Evolutionary conservation across 306 rosid genomes (phyloP).

Genomic region (apple (Malus domestica)): DNA sequence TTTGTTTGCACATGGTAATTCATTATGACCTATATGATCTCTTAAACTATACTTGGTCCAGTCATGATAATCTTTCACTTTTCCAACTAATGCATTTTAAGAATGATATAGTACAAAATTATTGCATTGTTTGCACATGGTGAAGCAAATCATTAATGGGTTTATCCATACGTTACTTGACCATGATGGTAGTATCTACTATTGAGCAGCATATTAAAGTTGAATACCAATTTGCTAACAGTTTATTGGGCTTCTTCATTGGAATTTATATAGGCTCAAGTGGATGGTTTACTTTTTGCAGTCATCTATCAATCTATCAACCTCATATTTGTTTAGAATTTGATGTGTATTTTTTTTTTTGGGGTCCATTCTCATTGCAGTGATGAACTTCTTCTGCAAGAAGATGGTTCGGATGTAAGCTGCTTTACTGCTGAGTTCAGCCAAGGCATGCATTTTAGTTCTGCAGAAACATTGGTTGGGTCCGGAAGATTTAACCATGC

Average conservation of each 20-base stretch:
- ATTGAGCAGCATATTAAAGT: background rate
- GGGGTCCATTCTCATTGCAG: conserved; percentile 39
- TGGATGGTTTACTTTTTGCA: background rate
- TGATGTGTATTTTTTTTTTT: background rate
- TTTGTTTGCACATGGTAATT: background rate
- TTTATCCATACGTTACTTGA: background rate
- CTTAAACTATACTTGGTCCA: background rate
- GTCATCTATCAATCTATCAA: too few species aligned
- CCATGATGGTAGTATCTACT: background rate
- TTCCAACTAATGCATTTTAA: background rate
- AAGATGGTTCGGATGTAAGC: conserved; percentile 61
- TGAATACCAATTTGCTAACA: background rate
- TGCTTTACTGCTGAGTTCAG: conserved; percentile 50
- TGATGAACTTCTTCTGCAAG: conserved; percentile 96
- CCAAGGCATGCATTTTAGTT: conserved; percentile 61
- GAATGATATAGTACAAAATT: background rate
- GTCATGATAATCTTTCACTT: background rate
- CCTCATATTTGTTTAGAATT: background rate
- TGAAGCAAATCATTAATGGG: background rate
- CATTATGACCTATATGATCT: background rate
- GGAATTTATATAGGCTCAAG: background rate
- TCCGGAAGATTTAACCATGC: conserved; percentile 45
- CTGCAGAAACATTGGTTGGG: conserved; percentile 59
- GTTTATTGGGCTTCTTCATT: background rate
- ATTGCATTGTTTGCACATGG: background rate